Base-by-base conservation (phyloP, 257 asterid genomes). In the Orobanche coerulescens region DNA sequence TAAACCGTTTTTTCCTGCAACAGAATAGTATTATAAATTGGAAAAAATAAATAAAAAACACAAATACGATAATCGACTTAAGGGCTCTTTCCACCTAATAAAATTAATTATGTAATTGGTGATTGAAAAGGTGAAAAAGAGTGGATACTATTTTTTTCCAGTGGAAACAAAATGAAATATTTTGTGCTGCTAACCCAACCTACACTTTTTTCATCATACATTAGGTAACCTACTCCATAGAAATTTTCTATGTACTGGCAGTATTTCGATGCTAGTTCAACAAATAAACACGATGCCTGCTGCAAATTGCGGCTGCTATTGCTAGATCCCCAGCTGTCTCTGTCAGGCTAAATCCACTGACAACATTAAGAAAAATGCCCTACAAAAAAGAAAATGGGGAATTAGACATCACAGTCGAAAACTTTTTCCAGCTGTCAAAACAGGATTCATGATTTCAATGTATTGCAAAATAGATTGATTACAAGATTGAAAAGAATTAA, bases 241-340 rank as follows among this genome's bases (percentile, higher is more conserved):
- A 26, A 26, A 5, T 26, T 26, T 26, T 26, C 31, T 5, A 26
- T 1, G 31, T 26, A 2, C 31, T 30, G 36, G 36, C 36, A 30
- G 7, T 30, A 30, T 36, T 36, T 5, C 6, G 3, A 36, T 36
- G 42, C 42, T 11, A 10, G 30, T 48, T 48, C 30, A 9, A 19
- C 15, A 16, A 36, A 52, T 15, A 15, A 3, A 4, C 40, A 61
- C 11, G 84, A 71, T 78, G 74, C 98, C 95, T 88, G 96, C 98
- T 92, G 76, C 98, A 92, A 66, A 92, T 84, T 70, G 98, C 95
- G 18, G 98, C 96, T 58, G 95, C 98, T 65, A 86, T 75, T 40
- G 98, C 94, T 55, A 88, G 88, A 79, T 92, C 98, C 20, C 95
- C 97, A 59, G 96, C 95, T 18, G 95, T 92, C 81, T 88, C 97